phyloP scores from a whole-genome alignment of 768 basidiomycete genomes.

The Suillus plorans region DNA sequence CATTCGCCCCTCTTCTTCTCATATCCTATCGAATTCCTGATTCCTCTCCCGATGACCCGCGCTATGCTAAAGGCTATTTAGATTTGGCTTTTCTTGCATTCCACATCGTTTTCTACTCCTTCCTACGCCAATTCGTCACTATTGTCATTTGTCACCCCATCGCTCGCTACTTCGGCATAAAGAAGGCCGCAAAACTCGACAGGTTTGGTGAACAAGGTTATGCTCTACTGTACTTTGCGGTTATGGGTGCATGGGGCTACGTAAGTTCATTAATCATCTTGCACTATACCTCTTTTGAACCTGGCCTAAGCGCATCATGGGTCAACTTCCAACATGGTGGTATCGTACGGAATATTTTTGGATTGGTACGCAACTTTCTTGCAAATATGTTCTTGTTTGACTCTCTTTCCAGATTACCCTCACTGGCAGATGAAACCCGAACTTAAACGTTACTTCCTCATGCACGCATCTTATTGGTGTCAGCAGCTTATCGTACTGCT shows the following conservation, averaged over 20 bases:
- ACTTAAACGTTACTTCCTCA: conserved; percentile 90
- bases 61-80: conserved; percentile 69
- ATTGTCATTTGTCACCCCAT: conserved; percentile 64
- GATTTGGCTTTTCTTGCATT: conserved; percentile 83
- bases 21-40: conserved; percentile 62
- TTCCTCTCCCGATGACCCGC: conserved; percentile 52
- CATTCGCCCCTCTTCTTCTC: conserved; percentile 70
- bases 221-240: conserved; percentile 74
- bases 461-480: conserved; percentile 92
- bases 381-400: neutral
- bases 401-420: conserved; percentile 64
- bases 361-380: conserved; percentile 49
- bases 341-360: conserved; percentile 83
- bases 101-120: conserved; percentile 86
- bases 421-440: conserved; percentile 84
- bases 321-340: conserved; percentile 80
- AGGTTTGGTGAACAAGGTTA: conserved; percentile 94
- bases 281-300: neutral
- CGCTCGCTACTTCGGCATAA: conserved; percentile 71
- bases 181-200: conserved; percentile 62
- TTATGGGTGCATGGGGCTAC: conserved; percentile 73
- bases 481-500: conserved; percentile 89
- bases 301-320: conserved; percentile 71
- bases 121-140: conserved; percentile 75
- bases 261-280: conserved; percentile 46